phyloP scores from a whole-genome alignment of 1,284 basidiomycete species.

The Cutaneotrichosporon sp. region DNA sequence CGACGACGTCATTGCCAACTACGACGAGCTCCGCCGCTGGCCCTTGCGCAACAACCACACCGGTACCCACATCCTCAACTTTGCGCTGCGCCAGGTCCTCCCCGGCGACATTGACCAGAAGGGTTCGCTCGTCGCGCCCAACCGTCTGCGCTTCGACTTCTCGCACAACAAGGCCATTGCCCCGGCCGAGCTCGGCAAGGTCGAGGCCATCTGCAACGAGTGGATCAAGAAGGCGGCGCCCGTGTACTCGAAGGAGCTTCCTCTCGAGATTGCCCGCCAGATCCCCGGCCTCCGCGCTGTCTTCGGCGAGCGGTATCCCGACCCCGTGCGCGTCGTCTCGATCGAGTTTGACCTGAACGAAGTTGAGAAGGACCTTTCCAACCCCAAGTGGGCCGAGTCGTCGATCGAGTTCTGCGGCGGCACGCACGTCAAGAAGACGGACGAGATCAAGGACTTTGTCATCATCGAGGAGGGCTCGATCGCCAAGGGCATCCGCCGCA shows the following conservation, averaged over 20 bases:
- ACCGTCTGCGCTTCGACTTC: slow-evolving; percentile 97
- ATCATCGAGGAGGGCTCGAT: slow-evolving; percentile 96
- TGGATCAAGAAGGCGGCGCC: slow-evolving; percentile 89
- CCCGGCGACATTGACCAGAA: slow-evolving; percentile 98
- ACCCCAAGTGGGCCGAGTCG: slow-evolving; percentile 85
- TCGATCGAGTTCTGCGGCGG: slow-evolving; percentile 98
- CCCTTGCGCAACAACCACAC: slow-evolving; percentile 98
- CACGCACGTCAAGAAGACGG: slow-evolving; percentile 95
- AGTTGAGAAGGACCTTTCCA: slow-evolving; percentile 78
- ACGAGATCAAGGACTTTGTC: slow-evolving; percentile 93
- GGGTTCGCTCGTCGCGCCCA: slow-evolving; percentile 93
- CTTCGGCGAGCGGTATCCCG: slow-evolving; percentile 97
- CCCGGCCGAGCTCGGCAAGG: slow-evolving; percentile 72
- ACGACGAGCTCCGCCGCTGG: slow-evolving; percentile 89
- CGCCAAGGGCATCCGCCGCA: slow-evolving; percentile 94
- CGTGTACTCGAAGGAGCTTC: slow-evolving; percentile 85
- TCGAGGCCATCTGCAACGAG: slow-evolving; percentile 79
- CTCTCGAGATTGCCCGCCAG: slow-evolving; percentile 76
- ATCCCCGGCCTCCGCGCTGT: slow-evolving; percentile 94
- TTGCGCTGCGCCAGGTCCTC: slow-evolving; percentile 82
- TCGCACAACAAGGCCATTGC: slow-evolving; percentile 89
- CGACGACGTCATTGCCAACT: slow-evolving; percentile 69
- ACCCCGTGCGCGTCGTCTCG: slow-evolving; percentile 93
- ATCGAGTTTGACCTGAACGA: slow-evolving; percentile 85
- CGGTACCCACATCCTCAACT: slow-evolving; percentile 98